Evolutionary conservation across 139 green algal species (phyloP), one percentile per base, ranked within the genome.

Genomic region (Closterium sp.): DNA sequence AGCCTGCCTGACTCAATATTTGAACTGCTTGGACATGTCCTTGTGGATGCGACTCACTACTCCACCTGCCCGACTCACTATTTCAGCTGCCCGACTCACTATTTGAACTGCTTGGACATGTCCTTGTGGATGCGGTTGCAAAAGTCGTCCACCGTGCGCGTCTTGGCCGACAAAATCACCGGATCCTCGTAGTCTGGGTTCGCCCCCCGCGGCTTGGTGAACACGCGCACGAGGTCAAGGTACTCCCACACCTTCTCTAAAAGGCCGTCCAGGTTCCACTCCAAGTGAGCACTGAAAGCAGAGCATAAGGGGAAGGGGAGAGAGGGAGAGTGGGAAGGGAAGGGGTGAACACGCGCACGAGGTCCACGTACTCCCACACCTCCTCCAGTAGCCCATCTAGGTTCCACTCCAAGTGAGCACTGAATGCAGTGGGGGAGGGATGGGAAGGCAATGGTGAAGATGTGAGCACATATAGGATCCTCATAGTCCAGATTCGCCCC

Each of bases 191-290:
- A 99, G 94, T 99, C 98, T 2, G 98, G 98, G 87, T 98, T 96
- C 93, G 97, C 97, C 86, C 97, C 97, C 94, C 97, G 94, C 3
- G 95, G 95, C 90, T 96, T 96, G 86, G 95, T 96, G 90, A 96
- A 93, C 33, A 96, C 83, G 23, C 95, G 89, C 33, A 97, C 88
- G 33, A 99, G 96, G 92, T 99, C 95, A 69, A 99, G 95, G 93
- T 99, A 98, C 69, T 99, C 96, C 97, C 98, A 99, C 34, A 96
- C 94, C 97, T 98, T 98, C 92, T 99, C 97, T 35, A 99, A 95
- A 88, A 99, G 95, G 0, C 97, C 94, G 84, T 95, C 92, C 35
- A 95, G 90, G 55, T 95, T 95, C 94, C 94, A 95, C 89, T 95
- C 92, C 19, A 93, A 83, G 66, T 95, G 92, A 4, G 92, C 88